These are phyloP conservation scores for Leccinellum rugosiceps DNA, from an alignment of 768 basidiomycete genomes.

Conservation along the genomic window DNA sequence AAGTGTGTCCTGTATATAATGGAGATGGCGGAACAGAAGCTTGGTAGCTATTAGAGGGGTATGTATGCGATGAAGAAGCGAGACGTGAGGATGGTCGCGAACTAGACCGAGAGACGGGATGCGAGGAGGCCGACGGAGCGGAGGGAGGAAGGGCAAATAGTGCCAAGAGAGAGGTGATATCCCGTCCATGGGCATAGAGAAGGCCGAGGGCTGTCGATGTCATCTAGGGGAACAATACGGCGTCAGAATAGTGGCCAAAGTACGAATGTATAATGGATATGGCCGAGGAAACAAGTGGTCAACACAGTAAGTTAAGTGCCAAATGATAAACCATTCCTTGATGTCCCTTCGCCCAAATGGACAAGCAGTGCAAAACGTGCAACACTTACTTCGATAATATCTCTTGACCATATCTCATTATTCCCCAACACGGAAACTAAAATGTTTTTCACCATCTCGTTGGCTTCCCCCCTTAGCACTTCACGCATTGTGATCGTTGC, in stretches of 20 bases:
- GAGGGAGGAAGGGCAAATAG: slow-evolving; percentile 13
- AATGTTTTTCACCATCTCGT: slow-evolving; percentile 72
- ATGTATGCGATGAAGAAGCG: slow-evolving; percentile 10
- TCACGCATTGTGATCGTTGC: slow-evolving; percentile 66
- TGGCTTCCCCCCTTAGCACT: slow-evolving; percentile 61
- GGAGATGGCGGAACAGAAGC: slow-evolving; percentile 2
- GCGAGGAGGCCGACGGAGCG: slow-evolving; percentile 9
- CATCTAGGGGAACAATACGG: slow-evolving; percentile 13
- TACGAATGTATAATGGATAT: neutral
- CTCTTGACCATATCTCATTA: slow-evolving; percentile 63
- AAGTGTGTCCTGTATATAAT: slow-evolving; percentile 2
- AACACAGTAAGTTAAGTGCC: slow-evolving; percentile 42
- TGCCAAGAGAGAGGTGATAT: slow-evolving; percentile 20
- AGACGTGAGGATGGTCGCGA: slow-evolving; percentile 25
- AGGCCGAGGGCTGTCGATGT: slow-evolving; percentile 30
- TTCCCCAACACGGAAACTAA: slow-evolving; percentile 17
- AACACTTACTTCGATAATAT: slow-evolving; percentile 33
- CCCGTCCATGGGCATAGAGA: slow-evolving; percentile 25
- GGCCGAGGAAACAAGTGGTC: neutral
- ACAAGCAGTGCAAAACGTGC: slow-evolving; percentile 5
- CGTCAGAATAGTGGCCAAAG: slow-evolving; percentile 16
- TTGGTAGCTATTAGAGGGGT: slow-evolving; percentile 8
- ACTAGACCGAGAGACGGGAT: slow-evolving; percentile 18
- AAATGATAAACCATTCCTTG: slow-evolving; percentile 43
- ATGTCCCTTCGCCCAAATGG: neutral